These are phyloP conservation scores for Rugonectria rugulosa DNA, from an alignment of 2,329 filamentous ascomycete genomes.

Conservation along the genomic window DNA sequence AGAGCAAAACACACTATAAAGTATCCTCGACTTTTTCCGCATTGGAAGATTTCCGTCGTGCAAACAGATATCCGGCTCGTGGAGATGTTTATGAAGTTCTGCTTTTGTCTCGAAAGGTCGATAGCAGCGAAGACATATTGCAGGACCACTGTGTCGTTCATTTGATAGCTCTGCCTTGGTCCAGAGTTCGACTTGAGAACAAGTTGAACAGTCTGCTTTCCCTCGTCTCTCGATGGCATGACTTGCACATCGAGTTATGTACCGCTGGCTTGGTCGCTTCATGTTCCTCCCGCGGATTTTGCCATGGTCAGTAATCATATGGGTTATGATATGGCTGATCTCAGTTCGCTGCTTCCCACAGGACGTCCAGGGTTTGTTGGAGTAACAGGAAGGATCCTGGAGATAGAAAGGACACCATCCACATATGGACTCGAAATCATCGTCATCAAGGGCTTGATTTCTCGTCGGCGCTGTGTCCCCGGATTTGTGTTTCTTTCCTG, in stretches of 20 bases:
- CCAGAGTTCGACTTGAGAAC: slow-evolving; percentile 25
- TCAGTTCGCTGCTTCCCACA: slow-evolving; percentile 9
- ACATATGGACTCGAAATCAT: not conserved
- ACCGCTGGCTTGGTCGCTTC: slow-evolving; percentile 19
- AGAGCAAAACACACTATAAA: slow-evolving; percentile 16
- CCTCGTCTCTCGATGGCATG: slow-evolving; percentile 18
- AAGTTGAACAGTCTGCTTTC: slow-evolving; percentile 24
- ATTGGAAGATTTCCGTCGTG: not conserved
- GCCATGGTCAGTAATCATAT: slow-evolving; percentile 29
- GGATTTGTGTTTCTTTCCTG: not conserved
- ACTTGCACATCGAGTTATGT: slow-evolving; percentile 21
- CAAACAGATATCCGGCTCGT: slow-evolving; percentile 14
- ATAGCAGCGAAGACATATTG: slow-evolving; percentile 31
- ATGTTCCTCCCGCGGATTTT: slow-evolving; percentile 27
- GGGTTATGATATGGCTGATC: slow-evolving; percentile 30
- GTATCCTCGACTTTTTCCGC: slow-evolving; percentile 14
- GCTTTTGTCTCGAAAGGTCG: slow-evolving; percentile 20
- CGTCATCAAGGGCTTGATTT: not conserved
- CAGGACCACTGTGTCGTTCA: slow-evolving; percentile 18
- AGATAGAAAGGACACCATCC: slow-evolving; percentile 5
- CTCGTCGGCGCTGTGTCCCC: not conserved
- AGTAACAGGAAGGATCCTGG: not conserved
- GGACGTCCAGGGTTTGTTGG: not conserved
- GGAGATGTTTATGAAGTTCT: slow-evolving; percentile 24
- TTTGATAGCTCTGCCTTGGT: slow-evolving; percentile 5